Evolutionary conservation across 2,329 filamentous ascomycete genomes (phyloP), one percentile per base, ranked within the genome.

Genomic region (Calonectria pauciramosa): DNA sequence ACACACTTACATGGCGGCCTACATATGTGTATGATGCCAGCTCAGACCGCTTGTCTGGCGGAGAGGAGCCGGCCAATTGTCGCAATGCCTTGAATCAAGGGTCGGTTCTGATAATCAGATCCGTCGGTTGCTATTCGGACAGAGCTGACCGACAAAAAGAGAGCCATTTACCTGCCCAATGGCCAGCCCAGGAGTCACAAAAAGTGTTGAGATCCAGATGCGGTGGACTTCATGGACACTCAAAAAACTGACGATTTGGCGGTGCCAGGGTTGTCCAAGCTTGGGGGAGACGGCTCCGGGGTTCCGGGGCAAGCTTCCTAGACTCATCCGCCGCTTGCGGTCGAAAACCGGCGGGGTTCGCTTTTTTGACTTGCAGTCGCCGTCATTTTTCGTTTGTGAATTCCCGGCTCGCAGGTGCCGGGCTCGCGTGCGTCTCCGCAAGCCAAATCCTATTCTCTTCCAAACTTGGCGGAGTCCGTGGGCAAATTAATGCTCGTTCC

Each of bases 11-110:
- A 74, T 70, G 70, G 69, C 34, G 77, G 78, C 76, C 74, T 76
- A 75, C 79, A 80, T 80, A 78, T 77, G 71, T 77, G 67, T 75
- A 76, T 78, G 72, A 77, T 79, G 79, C 78, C 79, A 80, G 70
- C 79, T 80, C 79, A 80, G 79, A 80, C 79, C 79, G 79, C 79
- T 73, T 79, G 63, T 80, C 74, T 72, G 56, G 30, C 60, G 38
- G 59, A 41, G 51, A 60, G 38, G 60, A 63, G 18, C 38, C 51
- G 60, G 26, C 71, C 71, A 73, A 73, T 73, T 73, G 66, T 41
- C 30, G 47, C 38, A 36, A 51, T 44, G 54, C 70, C 41, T 66
- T 10, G 26, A 65, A 28, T n/a, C 49, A 28, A 30, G 56, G 71
- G 65, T 71, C 47, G 18, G 52, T 44, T 41, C 59, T 64, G 47